Base-by-base conservation (phyloP, 75 land plant species). In the Cryptomeria japonica region DNA sequence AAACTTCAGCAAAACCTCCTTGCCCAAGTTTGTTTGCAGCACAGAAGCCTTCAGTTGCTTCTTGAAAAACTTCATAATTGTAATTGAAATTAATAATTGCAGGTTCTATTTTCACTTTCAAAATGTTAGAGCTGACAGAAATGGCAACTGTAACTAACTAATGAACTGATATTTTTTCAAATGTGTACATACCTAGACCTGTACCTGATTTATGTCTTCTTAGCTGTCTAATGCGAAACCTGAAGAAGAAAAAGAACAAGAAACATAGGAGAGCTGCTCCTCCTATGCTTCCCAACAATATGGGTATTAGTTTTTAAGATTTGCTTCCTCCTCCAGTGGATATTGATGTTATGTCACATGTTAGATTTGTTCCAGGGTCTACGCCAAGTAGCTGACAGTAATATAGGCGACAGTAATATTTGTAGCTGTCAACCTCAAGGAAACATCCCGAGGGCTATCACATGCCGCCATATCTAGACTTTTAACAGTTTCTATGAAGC, bases 1-100 rank as follows among this genome's bases (percentile, higher is more conserved):
- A 87, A 38, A 87, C 87, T 10, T 44, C 42, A 38, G 86, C 87
- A 37, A 87, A 87, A 5, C 84, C 47, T 68, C 87, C 87, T 38
- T 87, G 7, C 19, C 87, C 87, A 25, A 87, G 8, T 37, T 87
- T 87, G 28, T 87, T 87, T 47, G 5, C 42, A n/a, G 34, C 31
- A 77, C 37, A n/a, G n/a, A n/a, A n/a, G n/a, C n/a, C n/a, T n/a
- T n/a, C n/a, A n/a, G n/a, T n/a, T n/a, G n/a, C n/a, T n/a, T n/a
- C n/a, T n/a, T n/a, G n/a, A n/a, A n/a, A n/a, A n/a, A n/a, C n/a
- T n/a, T n/a, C n/a, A n/a, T n/a, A n/a, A n/a, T n/a, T n/a, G n/a
- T n/a, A n/a, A n/a, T n/a, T n/a, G n/a, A n/a, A n/a, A n/a, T n/a
- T n/a, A n/a, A n/a, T n/a, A n/a, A n/a, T n/a, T n/a, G n/a, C n/a